These are phyloP conservation scores for Sporodiniella umbellata DNA, from an alignment of 371 early-diverging fungal genomes.

Conservation along the genomic window DNA sequence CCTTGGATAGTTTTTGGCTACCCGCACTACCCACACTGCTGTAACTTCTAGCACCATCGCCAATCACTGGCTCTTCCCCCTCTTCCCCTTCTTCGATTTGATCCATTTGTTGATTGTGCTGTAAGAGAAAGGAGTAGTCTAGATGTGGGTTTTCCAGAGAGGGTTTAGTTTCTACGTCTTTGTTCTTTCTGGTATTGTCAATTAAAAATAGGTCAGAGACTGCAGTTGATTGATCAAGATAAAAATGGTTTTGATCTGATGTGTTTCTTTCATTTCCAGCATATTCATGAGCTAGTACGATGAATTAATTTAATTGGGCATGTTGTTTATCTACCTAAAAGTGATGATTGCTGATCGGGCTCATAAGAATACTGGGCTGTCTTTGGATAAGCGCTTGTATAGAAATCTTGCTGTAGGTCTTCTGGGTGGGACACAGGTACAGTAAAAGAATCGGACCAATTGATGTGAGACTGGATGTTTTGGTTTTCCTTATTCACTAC, in stretches of 20 bases:
- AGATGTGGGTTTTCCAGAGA: not conserved
- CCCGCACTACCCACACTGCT: conserved; percentile 5
- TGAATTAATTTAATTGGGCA: not conserved
- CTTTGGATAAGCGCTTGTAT: not conserved
- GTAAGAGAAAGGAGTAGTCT: not conserved
- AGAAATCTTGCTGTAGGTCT: not conserved
- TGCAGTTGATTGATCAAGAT: not conserved
- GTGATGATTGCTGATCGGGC: not conserved
- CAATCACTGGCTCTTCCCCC: conserved; percentile 7
- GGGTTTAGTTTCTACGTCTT: not conserved
- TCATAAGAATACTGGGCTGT: not conserved
- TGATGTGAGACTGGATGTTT: not conserved
- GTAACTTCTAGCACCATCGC: conserved; percentile 10
- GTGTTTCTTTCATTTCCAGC: not conserved
- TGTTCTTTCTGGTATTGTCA: not conserved
- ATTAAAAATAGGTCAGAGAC: not conserved
- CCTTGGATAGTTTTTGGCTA: conserved; percentile 38
- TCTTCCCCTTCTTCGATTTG: not conserved
- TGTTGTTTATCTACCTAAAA: not conserved
- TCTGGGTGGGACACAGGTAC: not conserved
- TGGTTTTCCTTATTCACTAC: not conserved
- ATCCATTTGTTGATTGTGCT: not conserved
- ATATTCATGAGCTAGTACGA: not conserved
- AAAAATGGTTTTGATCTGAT: not conserved
- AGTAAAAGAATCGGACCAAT: not conserved